A percentile compares a stretch with the other conserved stretches of the same genome.
These are phyloP conservation scores for Penicillium lividum DNA, from an alignment of 495 filamentous ascomycete species.

Conservation along the genomic window DNA sequence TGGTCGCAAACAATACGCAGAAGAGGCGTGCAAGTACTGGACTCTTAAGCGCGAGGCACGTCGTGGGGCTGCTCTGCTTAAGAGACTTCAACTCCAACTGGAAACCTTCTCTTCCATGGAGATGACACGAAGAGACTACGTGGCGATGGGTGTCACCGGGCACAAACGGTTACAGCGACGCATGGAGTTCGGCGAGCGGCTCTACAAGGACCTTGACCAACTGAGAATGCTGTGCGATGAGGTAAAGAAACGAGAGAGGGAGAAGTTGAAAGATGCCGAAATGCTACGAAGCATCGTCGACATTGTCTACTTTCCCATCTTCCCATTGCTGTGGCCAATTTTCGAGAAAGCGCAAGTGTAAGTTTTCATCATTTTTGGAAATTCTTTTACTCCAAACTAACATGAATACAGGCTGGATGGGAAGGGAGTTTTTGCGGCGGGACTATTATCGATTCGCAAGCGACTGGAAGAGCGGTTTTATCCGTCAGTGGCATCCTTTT, in stretches of 20 bases:
- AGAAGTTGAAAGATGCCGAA: conserved; percentile 74
- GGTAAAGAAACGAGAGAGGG: conserved; percentile 69
- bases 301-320: conserved; percentile 85
- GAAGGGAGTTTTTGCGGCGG: conserved; percentile 68
- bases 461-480: conserved; percentile 72
- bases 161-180: conserved; percentile 73
- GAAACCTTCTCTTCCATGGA: conserved; percentile 97
- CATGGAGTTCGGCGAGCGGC: conserved; percentile 79
- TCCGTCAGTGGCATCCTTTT: conserved; percentile 72
- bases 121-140: conserved; percentile 89
- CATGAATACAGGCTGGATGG: conserved; percentile 61
- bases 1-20: conserved; percentile 86
- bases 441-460: conserved; percentile 60
- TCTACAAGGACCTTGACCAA: conserved; percentile 74
- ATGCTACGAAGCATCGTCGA: conserved; percentile 76
- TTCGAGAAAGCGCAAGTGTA: conserved; percentile 76
- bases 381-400: conserved; percentile 34
- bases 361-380: conserved; percentile 31
- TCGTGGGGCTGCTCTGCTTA: conserved; percentile 85
- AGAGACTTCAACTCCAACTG: conserved; percentile 82
- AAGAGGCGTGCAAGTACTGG: conserved; percentile 95
- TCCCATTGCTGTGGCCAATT: conserved; percentile 73
- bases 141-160: conserved; percentile 83
- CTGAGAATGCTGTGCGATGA: conserved; percentile 66
- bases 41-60: conserved; percentile 93